Conservation (phyloP, 495 filamentous ascomycete genomes). For the Ascodesmis nigricans region DNA sequence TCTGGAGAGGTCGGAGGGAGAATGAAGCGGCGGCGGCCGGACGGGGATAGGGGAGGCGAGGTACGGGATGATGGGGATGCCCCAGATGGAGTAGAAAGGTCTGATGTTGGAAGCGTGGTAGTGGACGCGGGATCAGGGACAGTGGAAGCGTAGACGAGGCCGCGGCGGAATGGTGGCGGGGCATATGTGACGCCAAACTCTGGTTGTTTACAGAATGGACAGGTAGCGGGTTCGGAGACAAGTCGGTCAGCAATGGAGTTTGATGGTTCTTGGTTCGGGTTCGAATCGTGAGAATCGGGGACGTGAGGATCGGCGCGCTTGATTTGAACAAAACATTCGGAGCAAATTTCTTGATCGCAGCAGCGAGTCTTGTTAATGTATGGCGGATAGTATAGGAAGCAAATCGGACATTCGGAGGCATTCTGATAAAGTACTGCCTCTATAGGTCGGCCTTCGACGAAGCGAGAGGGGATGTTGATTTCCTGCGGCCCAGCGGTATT, state of each 20-base stretch:
- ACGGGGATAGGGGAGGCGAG: slow-evolving; percentile 20
- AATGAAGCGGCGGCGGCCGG: slow-evolving; percentile 52
- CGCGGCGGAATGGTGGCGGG: slow-evolving; percentile 67
- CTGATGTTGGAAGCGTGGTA: neutral
- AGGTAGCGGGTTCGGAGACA: slow-evolving; percentile 76
- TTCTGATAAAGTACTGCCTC: slow-evolving; percentile 89
- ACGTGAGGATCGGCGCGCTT: slow-evolving; percentile 90
- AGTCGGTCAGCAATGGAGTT: slow-evolving; percentile 41
- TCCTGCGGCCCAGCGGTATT: slow-evolving; percentile 13
- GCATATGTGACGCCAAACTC: slow-evolving; percentile 91
- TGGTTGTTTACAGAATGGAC: slow-evolving; percentile 84
- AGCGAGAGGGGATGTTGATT: slow-evolving; percentile 43
- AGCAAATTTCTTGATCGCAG: slow-evolving; percentile 93
- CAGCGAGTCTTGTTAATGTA: slow-evolving; percentile 91
- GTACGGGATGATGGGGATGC: slow-evolving; percentile 30
- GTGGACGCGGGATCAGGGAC: slow-evolving; percentile 31
- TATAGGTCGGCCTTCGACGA: slow-evolving; percentile 73
- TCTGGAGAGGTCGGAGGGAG: slow-evolving; percentile 55
- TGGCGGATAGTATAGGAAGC: slow-evolving; percentile 86
- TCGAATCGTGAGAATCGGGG: slow-evolving; percentile 54
- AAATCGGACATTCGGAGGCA: slow-evolving; percentile 79
- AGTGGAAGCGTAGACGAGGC: slow-evolving; percentile 43
- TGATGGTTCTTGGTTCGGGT: slow-evolving; percentile 27
- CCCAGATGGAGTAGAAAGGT: neutral
- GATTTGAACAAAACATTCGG: slow-evolving; percentile 97